Percentiles rank a stretch among this genome's conserved stretches.
phyloP scores from a whole-genome alignment of 2,329 filamentous ascomycete species.

The Pseudogymnoascus sp. region DNA sequence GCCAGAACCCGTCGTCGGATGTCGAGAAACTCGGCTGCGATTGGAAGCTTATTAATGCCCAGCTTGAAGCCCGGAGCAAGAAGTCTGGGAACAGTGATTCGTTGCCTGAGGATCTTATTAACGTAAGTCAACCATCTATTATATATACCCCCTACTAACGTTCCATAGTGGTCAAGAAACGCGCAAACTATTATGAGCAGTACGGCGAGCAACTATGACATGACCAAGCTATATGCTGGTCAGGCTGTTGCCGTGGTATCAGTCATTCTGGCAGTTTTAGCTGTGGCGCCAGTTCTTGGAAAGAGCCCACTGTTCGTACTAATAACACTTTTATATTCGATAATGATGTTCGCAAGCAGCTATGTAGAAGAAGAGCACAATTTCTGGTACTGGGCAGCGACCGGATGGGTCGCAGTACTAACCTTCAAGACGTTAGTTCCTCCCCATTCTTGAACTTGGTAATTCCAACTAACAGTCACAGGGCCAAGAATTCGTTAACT shows the following conservation, averaged over 20 bases:
- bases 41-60: constrained; percentile 42
- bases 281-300: constrained; percentile 28
- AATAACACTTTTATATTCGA: constrained; percentile 56
- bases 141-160: constrained; percentile 15
- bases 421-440: constrained; percentile 35
- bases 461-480: constrained; percentile 20
- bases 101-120: constrained; percentile 39
- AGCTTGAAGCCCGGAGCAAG: constrained; percentile 11
- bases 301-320: constrained; percentile 33
- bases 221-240: constrained; percentile 50
- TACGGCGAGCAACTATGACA: constrained; percentile 87
- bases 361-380: constrained; percentile 98
- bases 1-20: constrained; percentile 17
- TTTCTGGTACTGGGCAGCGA: constrained; percentile 91
- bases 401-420: constrained; percentile 57
- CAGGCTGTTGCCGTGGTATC: constrained; percentile 32
- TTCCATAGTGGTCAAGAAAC: constrained; percentile 34
- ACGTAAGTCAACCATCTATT: constrained; percentile 27
- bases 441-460: not conserved
- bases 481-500: constrained; percentile 15
- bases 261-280: constrained; percentile 28
- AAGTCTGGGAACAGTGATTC: constrained; percentile 28
- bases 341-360: constrained; percentile 97
- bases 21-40: constrained; percentile 59
- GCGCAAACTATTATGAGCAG: constrained; percentile 71